These are phyloP conservation scores for Paxillus rubicundulus DNA, from an alignment of 768 basidiomycete genomes.

Conservation along the genomic window DNA sequence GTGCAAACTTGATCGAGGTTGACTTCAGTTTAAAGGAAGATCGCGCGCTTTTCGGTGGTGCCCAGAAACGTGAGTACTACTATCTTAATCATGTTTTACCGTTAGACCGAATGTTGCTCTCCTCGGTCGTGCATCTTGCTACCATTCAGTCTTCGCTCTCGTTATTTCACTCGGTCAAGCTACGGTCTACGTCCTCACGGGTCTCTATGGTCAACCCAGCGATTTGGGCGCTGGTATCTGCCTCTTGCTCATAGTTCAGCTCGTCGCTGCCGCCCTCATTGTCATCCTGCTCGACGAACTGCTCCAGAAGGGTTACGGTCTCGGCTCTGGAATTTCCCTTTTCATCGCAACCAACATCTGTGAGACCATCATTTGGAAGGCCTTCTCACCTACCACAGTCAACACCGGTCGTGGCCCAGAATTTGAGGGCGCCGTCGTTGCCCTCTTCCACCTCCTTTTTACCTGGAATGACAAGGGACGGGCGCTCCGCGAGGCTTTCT, in stretches of 20 bases:
- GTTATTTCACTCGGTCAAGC: conserved; percentile 96
- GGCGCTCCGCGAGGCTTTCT: conserved; percentile 96
- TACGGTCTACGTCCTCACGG: conserved; percentile 95
- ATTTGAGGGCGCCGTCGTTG: conserved; percentile 95
- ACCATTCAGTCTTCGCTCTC: conserved; percentile 81
- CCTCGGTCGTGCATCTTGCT: background rate
- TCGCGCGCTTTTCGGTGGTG: conserved; percentile 90
- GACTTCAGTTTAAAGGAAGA: conserved; percentile 98
- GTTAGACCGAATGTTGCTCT: background rate
- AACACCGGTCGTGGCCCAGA: conserved; percentile 98
- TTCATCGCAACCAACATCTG: conserved; percentile 99
- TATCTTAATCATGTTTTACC: background rate
- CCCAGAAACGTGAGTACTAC: conserved; percentile 82
- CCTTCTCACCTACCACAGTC: conserved; percentile 95
- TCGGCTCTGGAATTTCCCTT: conserved; percentile 96
- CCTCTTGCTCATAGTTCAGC: conserved; percentile 93
- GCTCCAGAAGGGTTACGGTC: conserved; percentile 98
- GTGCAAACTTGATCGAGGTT: conserved; percentile 95
- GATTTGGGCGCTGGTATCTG: conserved; percentile 97
- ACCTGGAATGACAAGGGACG: conserved; percentile 99
- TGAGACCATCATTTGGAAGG: conserved; percentile 99
- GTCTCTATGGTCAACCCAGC: conserved; percentile 91
- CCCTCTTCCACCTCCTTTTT: conserved; percentile 96
- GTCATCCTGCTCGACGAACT: conserved; percentile 98
- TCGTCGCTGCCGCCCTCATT: conserved; percentile 89